These are phyloP conservation scores for Xylariomycetidae sp. DNA, from an alignment of 2,329 filamentous ascomycete species.

Conservation along the genomic window DNA sequence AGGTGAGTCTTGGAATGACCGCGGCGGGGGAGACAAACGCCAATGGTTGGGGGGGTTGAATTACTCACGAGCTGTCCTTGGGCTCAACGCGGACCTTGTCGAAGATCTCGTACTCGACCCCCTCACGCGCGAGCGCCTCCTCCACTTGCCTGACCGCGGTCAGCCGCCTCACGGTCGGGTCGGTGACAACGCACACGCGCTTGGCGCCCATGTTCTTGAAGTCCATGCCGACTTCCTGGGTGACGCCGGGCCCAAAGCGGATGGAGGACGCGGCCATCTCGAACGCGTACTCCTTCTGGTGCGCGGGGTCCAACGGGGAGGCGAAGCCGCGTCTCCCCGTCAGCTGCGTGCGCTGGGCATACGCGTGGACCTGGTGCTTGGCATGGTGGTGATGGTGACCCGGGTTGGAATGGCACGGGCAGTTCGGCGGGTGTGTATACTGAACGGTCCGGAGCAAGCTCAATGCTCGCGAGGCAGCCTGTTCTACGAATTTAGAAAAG, in stretches of 20 bases:
- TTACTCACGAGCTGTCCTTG: slow-evolving; percentile 79
- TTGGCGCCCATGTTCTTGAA: slow-evolving; percentile 85
- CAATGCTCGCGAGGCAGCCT: slow-evolving; percentile 61
- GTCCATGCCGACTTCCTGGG: slow-evolving; percentile 97
- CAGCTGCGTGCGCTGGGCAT: slow-evolving; percentile 38
- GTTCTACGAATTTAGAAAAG: too few relatives aligned
- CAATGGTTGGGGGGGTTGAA: too few relatives aligned
- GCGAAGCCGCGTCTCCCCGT: slow-evolving; percentile 52
- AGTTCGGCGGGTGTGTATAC: slow-evolving; percentile 79
- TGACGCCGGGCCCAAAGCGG: slow-evolving; percentile 87
- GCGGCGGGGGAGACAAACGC: too few relatives aligned
- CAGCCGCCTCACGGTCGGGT: slow-evolving; percentile 73
- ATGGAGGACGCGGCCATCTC: slow-evolving; percentile 97
- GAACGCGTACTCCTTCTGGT: slow-evolving; percentile 94
- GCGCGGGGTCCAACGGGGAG: slow-evolving; percentile 67
- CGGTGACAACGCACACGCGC: slow-evolving; percentile 88
- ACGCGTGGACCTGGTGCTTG: slow-evolving; percentile 41
- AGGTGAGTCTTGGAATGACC: too few relatives aligned
- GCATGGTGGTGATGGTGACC: slow-evolving; percentile 67
- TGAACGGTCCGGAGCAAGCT: slow-evolving; percentile 84
- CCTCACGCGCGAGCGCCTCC: slow-evolving; percentile 73
- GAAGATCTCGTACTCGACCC: slow-evolving; percentile 76
- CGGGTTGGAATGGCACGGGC: slow-evolving; percentile 90
- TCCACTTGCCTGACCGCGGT: slow-evolving; percentile 87
- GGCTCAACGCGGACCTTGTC: slow-evolving; percentile 81